Conservation (phyloP, 2,329 filamentous ascomycete genomes). For the Hypoxylon sp. region DNA sequence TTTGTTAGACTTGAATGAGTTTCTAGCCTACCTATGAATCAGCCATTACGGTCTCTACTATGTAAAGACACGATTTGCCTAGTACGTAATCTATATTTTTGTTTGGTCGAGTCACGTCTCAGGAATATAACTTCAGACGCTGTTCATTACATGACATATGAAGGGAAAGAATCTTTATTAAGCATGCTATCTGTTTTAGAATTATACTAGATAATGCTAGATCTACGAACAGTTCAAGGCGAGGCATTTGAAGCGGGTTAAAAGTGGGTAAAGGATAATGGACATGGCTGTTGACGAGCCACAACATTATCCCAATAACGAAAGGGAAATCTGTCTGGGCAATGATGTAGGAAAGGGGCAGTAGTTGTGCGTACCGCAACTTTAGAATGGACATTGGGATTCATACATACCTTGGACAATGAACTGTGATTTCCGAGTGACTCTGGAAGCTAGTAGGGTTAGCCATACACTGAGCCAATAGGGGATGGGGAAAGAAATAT, state of each 20-base stretch:
- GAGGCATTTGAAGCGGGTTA: not conserved
- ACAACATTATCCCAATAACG: not conserved
- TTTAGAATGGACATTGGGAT: conserved; percentile 10
- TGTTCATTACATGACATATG: not conserved
- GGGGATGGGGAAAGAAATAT: conserved; percentile 36
- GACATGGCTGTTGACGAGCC: not conserved
- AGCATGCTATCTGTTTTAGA: not conserved
- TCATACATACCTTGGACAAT: conserved; percentile 33
- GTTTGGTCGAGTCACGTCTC: not conserved
- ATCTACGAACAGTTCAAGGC: not conserved
- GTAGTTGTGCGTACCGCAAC: not conserved
- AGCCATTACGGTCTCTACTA: not conserved
- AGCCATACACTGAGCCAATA: conserved; percentile 38
- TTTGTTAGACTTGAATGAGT: not conserved
- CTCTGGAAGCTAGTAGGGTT: conserved; percentile 39
- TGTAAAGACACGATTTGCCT: too few relatives aligned
- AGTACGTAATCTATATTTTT: not conserved
- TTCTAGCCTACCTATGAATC: not conserved
- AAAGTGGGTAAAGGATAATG: not conserved
- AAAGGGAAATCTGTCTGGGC: not conserved
- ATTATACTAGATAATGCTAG: not conserved
- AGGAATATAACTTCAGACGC: not conserved
- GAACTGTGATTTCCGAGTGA: conserved; percentile 11
- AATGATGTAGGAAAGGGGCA: not conserved
- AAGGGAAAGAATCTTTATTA: not conserved